Conservation (phyloP, 2,329 filamentous ascomycete genomes). For the Ophiostoma sp. region DNA sequence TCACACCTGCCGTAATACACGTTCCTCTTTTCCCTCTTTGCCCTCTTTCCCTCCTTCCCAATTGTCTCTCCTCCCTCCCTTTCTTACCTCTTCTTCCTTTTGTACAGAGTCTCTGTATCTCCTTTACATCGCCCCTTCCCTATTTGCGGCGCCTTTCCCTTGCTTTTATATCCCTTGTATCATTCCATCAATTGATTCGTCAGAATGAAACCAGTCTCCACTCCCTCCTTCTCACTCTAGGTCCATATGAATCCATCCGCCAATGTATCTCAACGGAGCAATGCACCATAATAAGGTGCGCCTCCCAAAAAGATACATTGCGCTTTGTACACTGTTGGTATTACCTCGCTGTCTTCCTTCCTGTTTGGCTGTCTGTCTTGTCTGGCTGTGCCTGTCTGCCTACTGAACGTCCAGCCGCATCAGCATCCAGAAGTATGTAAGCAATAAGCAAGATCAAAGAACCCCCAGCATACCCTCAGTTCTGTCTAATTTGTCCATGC, state of each 20-base stretch:
- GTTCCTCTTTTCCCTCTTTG: not conserved
- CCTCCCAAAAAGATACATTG: not conserved
- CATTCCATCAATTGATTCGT: not conserved
- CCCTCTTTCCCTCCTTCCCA: not conserved
- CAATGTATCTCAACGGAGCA: conserved; percentile 4
- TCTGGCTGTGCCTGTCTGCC: not conserved
- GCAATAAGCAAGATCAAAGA: too few relatives aligned
- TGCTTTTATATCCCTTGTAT: conserved; percentile 3
- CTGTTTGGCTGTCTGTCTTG: not conserved
- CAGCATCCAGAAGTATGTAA: not conserved
- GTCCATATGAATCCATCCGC: not conserved
- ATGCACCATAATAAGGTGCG: not conserved
- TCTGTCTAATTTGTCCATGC: too few relatives aligned
- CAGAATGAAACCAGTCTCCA: not conserved
- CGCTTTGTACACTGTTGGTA: not conserved
- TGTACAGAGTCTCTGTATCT: not conserved
- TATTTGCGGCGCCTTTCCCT: not conserved
- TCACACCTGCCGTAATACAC: conserved; percentile 8
- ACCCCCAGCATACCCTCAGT: too few relatives aligned
- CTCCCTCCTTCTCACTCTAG: not conserved
- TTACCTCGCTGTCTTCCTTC: not conserved
- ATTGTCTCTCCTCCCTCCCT: conserved; percentile 10
- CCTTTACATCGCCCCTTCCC: not conserved
- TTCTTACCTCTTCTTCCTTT: not conserved
- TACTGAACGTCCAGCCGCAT: not conserved